Conservation (phyloP, 148 eudicot species). For the Amaranthus cruentus region DNA sequence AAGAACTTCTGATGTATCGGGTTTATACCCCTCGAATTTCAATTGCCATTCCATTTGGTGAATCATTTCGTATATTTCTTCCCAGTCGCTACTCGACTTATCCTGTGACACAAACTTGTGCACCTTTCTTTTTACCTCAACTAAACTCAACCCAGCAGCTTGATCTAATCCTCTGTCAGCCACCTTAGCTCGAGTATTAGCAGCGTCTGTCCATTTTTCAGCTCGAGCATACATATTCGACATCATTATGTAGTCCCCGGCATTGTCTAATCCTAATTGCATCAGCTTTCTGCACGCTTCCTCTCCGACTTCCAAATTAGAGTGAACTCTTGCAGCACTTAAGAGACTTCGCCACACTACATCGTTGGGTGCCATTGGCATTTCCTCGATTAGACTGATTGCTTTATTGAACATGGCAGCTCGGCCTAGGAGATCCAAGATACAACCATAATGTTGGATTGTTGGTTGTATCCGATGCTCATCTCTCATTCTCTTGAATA, state of each 20-base stretch:
- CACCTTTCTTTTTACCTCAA: slow-evolving; percentile 42
- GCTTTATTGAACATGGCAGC: slow-evolving; percentile 55
- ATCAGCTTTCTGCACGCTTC: slow-evolving; percentile 33
- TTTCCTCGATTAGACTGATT: slow-evolving; percentile 34
- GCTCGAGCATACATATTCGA: slow-evolving; percentile 49
- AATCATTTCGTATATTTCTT: slow-evolving; percentile 51
- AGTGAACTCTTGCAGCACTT: slow-evolving; percentile 40
- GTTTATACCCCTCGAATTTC: slow-evolving; percentile 55
- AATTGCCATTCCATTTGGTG: slow-evolving; percentile 75
- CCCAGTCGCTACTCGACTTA: slow-evolving; percentile 25
- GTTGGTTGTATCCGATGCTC: slow-evolving; percentile 45
- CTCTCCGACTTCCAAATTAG: slow-evolving; percentile 44
- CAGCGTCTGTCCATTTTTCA: slow-evolving; percentile 42
- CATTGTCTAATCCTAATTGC: slow-evolving; percentile 23
- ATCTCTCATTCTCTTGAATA: slow-evolving; percentile 37
- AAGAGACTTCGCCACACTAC: slow-evolving; percentile 53
- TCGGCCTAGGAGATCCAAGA: slow-evolving; percentile 53
- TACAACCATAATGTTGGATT: slow-evolving; percentile 57
- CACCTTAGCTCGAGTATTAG: slow-evolving; percentile 32
- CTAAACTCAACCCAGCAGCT: slow-evolving; percentile 38
- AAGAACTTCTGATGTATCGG: slow-evolving; percentile 46
- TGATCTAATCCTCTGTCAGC: slow-evolving; percentile 31
- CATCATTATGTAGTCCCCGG: slow-evolving; percentile 49
- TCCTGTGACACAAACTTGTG: slow-evolving; percentile 54
- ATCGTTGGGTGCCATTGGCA: slow-evolving; percentile 54